A percentile compares a stretch with the other conserved stretches of the same genome.
These are phyloP conservation scores for Dipteronia dyeriana DNA, from an alignment of 345 rosid genomes.

Conservation along the genomic window DNA sequence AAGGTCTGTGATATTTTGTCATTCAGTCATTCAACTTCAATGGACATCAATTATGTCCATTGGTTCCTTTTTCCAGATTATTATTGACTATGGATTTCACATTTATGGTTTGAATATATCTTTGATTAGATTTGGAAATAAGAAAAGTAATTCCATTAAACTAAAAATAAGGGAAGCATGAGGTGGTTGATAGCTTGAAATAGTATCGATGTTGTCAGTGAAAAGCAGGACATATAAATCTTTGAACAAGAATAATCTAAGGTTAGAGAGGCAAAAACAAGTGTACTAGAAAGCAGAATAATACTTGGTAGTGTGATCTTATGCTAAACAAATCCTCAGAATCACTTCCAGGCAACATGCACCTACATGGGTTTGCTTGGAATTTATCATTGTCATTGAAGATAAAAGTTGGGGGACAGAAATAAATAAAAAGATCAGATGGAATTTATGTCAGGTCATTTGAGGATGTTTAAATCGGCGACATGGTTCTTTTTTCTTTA, in stretches of 20 bases:
- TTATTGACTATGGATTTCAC: neutral
- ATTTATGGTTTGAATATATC: neutral
- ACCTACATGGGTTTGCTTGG: constrained; percentile 40
- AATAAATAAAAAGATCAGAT: neutral
- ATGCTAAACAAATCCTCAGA: constrained; percentile 32
- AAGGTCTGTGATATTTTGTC: neutral
- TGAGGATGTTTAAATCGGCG: neutral
- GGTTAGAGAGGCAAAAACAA: constrained; percentile 7
- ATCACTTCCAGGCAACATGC: constrained; percentile 41
- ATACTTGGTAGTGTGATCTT: constrained; percentile 17
- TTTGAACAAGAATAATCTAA: constrained; percentile 32
- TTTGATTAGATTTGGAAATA: constrained; percentile 1
- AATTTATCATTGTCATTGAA: neutral
- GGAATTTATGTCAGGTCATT: constrained; percentile 1
- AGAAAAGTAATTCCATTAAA: neutral
- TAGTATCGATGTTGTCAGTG: constrained; percentile 25
- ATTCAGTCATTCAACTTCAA: neutral
- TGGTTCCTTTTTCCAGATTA: neutral
- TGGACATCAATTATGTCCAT: neutral
- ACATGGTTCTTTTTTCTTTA: neutral
- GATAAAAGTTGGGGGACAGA: neutral
- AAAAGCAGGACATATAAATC: constrained; percentile 41
- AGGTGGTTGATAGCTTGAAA: constrained; percentile 16
- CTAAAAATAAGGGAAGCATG: constrained; percentile 19
- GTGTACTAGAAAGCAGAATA: constrained; percentile 30